phyloP scores from a whole-genome alignment of 108 stramenopile genomes.

The Parietichytrium sp. region DNA sequence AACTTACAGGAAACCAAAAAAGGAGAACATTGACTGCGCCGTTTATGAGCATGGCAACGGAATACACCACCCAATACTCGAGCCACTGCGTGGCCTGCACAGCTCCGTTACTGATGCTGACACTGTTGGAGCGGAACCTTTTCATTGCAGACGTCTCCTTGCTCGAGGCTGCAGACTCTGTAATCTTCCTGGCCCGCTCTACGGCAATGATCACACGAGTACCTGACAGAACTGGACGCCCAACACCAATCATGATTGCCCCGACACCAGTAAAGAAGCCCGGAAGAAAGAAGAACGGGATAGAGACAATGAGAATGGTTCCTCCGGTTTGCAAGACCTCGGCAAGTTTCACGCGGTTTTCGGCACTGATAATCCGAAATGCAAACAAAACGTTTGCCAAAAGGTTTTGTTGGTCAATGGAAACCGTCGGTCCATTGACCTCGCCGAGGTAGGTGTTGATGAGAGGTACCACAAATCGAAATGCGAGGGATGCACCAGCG shows the following conservation, averaged over 20 bases:
- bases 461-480: not conserved
- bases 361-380: not conserved
- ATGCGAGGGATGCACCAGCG: not conserved
- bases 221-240: not conserved
- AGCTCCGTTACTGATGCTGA: conserved; percentile 11
- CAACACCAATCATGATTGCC: not conserved
- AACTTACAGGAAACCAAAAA: conserved; percentile 35
- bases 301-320: not conserved
- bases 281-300: conserved; percentile 3
- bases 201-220: not conserved
- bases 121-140: not conserved
- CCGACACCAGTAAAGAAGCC: not conserved
- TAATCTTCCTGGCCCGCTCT: conserved; percentile 27
- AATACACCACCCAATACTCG: conserved; percentile 26
- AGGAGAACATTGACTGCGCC: not conserved
- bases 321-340: conserved; percentile 21
- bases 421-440: not conserved
- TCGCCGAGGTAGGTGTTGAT: not conserved
- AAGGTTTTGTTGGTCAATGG: not conserved
- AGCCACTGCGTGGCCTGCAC: conserved; percentile 36
- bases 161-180: not conserved
- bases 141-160: not conserved
- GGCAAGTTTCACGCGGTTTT: not conserved
- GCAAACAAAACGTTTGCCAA: not conserved
- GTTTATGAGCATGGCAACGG: not conserved